Conservation (phyloP, 2,329 filamentous ascomycete species). For the Diaporthe sp. region DNA sequence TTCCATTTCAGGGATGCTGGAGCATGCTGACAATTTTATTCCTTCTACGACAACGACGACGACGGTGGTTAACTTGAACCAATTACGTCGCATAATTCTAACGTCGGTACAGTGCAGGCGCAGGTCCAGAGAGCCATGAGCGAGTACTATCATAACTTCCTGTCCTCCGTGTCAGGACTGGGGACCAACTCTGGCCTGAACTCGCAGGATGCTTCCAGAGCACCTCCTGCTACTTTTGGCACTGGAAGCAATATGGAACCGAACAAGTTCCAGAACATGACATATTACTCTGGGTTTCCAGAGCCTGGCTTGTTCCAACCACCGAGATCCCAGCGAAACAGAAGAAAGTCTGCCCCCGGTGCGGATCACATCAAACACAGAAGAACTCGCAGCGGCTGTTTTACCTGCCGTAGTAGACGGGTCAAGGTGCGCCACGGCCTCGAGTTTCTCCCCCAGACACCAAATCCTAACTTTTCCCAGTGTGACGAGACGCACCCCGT, state of each 20-base stretch:
- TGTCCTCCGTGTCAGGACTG: conserved; percentile 65
- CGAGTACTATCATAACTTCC: conserved; percentile 69
- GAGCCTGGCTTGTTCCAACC: conserved; percentile 63
- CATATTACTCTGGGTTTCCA: conserved; percentile 64
- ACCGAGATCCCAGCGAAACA: conserved; percentile 62
- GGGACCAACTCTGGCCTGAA: conserved; percentile 43
- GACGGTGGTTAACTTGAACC: conserved; percentile 1
- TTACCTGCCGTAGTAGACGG: conserved; percentile 87
- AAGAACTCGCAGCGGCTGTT: conserved; percentile 93
- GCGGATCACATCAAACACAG: conserved; percentile 89
- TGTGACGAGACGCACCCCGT: conserved; percentile 91
- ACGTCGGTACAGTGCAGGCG: not conserved
- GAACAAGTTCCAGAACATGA: conserved; percentile 60
- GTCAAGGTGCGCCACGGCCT: conserved; percentile 73
- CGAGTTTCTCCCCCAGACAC: not conserved
- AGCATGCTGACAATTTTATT: not conserved
- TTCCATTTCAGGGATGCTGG: conserved; percentile 23
- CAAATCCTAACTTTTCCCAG: conserved; percentile 60
- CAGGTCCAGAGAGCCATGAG: conserved; percentile 57
- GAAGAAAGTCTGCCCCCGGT: conserved; percentile 65
- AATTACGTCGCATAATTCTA: not conserved
- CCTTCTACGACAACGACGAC: not conserved
- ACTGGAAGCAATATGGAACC: conserved; percentile 53
- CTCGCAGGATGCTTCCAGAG: conserved; percentile 55
- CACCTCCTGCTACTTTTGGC: conserved; percentile 50